These are phyloP conservation scores for Suillus lakei DNA, from an alignment of 768 basidiomycete genomes.

Conservation along the genomic window DNA sequence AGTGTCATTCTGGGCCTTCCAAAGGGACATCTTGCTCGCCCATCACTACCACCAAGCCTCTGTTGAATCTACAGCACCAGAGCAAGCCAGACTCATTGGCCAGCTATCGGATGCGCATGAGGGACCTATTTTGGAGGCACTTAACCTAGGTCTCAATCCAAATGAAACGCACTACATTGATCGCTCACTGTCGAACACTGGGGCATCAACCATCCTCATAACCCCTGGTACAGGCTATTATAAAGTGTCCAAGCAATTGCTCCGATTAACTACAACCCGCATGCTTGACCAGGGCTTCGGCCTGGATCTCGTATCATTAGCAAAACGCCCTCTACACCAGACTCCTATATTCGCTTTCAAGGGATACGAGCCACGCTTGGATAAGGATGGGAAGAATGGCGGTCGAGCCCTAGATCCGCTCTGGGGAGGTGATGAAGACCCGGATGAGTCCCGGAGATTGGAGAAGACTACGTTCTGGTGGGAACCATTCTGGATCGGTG, in stretches of 20 bases:
- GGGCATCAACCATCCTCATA: slow-evolving; percentile 80
- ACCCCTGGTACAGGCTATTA: slow-evolving; percentile 96
- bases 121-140: slow-evolving; percentile 92
- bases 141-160: slow-evolving; percentile 91
- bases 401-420: slow-evolving; percentile 66
- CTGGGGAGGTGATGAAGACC: slow-evolving; percentile 71
- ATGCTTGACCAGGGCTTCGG: slow-evolving; percentile 94
- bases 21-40: slow-evolving; percentile 87
- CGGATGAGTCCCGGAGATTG: slow-evolving; percentile 34
- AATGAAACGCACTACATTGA: slow-evolving; percentile 96
- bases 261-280: slow-evolving; percentile 90
- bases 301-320: slow-evolving; percentile 84
- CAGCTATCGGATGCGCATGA: slow-evolving; percentile 87
- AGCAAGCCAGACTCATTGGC: slow-evolving; percentile 74
- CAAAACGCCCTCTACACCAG: slow-evolving; percentile 91
- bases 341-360: slow-evolving; percentile 93
- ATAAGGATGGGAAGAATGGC: slow-evolving; percentile 51
- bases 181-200: slow-evolving; percentile 89
- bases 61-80: slow-evolving; percentile 47
- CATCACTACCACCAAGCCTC: slow-evolving; percentile 85
- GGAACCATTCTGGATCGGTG: slow-evolving; percentile 87
- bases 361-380: slow-evolving; percentile 62
- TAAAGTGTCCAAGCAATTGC: slow-evolving; percentile 86
- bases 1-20: slow-evolving; percentile 88
- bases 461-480: slow-evolving; percentile 77